Percentiles rank a stretch among this genome's conserved stretches.
Evolutionary conservation across 257 asterid species (phyloP).

Genomic region (Hygrophila difformis): DNA sequence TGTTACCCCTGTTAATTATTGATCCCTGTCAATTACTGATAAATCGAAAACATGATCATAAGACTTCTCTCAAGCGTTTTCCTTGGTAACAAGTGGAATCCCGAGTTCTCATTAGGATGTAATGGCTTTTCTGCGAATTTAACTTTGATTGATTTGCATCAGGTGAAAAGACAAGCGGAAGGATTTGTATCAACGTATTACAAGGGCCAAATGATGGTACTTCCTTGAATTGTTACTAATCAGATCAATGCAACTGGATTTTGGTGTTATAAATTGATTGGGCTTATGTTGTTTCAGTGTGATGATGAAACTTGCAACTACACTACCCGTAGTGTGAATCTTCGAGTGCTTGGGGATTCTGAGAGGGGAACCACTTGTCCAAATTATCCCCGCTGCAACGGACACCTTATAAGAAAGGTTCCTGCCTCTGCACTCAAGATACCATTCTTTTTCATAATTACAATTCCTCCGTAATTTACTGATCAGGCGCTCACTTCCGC

Average conservation of each 20-base stretch:
- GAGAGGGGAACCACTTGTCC: constrained; percentile 91
- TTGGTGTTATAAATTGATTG: constrained; percentile 2
- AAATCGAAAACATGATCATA: too few species aligned
- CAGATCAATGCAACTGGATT: constrained; percentile 19
- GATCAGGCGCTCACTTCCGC: constrained; percentile 3
- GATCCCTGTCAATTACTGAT: too few species aligned
- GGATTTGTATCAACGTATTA: constrained; percentile 61
- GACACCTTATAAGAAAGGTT: constrained; percentile 78
- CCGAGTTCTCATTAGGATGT: too few species aligned
- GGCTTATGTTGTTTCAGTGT: constrained; percentile 39
- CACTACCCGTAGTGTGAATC: constrained; percentile 66
- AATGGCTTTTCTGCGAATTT: too few species aligned
- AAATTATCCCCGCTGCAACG: constrained; percentile 81
- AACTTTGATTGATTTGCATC: constrained; percentile 22
- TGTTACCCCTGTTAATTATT: too few species aligned
- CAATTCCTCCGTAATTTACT: constrained; percentile 10
- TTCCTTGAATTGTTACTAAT: constrained; percentile 11
- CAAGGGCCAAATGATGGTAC: constrained; percentile 84
- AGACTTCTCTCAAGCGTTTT: too few species aligned
- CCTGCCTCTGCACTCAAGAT: constrained; percentile 6
- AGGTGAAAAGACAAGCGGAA: constrained; percentile 91
- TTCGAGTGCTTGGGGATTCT: constrained; percentile 66
- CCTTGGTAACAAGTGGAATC: too few species aligned
- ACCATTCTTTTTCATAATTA: not conserved
- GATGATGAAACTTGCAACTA: constrained; percentile 95